Evolutionary conservation across 176 grass and related monocot species (phyloP), one percentile per base, ranked within the genome.

Genomic region (Phoenix dactylifera): DNA sequence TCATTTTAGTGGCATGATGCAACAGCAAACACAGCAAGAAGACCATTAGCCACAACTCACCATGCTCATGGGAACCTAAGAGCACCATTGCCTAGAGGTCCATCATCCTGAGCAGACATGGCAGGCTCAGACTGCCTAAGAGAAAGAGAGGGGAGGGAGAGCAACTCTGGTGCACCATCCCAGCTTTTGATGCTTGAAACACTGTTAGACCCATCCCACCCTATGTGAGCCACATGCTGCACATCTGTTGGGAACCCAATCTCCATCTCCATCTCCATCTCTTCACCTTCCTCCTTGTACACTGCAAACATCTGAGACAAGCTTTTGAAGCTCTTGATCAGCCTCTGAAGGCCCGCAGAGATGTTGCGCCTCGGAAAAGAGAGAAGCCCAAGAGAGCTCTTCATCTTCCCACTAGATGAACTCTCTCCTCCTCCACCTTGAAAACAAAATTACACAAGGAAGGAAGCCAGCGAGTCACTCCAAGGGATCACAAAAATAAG

Each of bases 281-380:
- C 35, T 20, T 59, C 57, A 4, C 30, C 57, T 30, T 63, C 60
- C 60, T 22, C 60, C 60, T 22, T 63, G 18, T 63, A 19, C 60
- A 50, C 18, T 15, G 60, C 32, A 23, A 63, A 63, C 60, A 63
- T 3, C 60, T 63, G 60, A 22, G 60, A 18, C 14, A 63, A 23
- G 50, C 62, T 86, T 76, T 83, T 92, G 70, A 98, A 76, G 18
- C 60, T 63, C 60, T 49, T 63, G n/a, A 63, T 63, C 30, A 63
- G 60, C 20, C 35, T 22, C 60, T 63, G 60, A 7, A 63, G 18
- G 4, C 32, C 26, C 18, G 60, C 30, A 22, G 60, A 63, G 18
- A 63, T 63, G 60, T 49, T 63, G 32, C 48, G 30, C 35, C 32
- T 48, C 4, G 60, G 60, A 4, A 63, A 16, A 44, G 60, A 26